Evolutionary conservation across 2,329 filamentous ascomycete species (phyloP), one percentile per base, ranked within the genome.

Genomic region (Neofusicoccum umdonicola): DNA sequence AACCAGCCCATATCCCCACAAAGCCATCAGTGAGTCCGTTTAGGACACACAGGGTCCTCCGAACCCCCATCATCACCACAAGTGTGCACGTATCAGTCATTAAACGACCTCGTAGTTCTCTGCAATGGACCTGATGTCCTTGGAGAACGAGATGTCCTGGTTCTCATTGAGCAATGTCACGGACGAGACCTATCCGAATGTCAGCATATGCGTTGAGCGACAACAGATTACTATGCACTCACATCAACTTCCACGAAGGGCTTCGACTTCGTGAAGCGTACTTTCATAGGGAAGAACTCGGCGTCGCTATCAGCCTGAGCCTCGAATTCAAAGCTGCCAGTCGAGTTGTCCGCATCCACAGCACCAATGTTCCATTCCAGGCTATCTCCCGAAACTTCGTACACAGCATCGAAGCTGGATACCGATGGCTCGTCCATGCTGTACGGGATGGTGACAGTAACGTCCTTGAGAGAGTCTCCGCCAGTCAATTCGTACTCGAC

Each of bases 251-350:
- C 92, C 58, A 98, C 86, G 77, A 92, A 97, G 34, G 95, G 94
- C 65, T 85, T 87, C 47, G 87, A 85, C 85, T 96, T 97, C 68
- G 87, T 89, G 80, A 99, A 99, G 63, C 88, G 86, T 66, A 98
- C 88, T 62, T 87, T 90, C 93, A 99, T 98, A 1, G 95, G 95
- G 88, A 99, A 99, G 82, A 98, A 98, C 71, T 97, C 93, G 64
- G 92, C 89, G 75, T 98, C 95, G 69, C 93, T 91, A 63, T 88
- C 87, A 11, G 91, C 91, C 76, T 91, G 88, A 1, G 93, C 92
- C 79, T 98, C 95, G 70, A 99, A 98, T 77, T 99, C 95, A 73
- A 99, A 98, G 52, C 91, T 90, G 17, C 95, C 95, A 45, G 84
- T 93, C 17, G 88, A 81, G 75, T 95, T 97, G 65, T 89, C 89